Conservation (phyloP, 805 yeast genomes). For the Kregervanrija pseudodelftensis region DNA sequence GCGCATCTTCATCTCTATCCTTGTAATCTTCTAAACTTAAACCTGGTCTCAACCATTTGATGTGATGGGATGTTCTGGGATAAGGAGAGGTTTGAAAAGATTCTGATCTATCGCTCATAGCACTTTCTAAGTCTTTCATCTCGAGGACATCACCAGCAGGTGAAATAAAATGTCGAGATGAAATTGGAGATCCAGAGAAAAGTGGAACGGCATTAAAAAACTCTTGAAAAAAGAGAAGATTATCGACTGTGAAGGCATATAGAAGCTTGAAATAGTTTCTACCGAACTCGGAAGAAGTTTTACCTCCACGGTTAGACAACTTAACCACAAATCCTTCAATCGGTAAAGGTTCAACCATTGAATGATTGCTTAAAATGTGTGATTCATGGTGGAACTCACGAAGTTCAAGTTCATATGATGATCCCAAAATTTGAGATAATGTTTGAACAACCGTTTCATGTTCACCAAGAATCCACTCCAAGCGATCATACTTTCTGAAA, state of each 20-base stretch:
- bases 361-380: constrained; percentile 20
- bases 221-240: constrained; percentile 51
- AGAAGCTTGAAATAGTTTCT: constrained; percentile 42
- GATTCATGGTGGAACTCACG: constrained; percentile 40
- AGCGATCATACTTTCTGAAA: constrained; percentile 63
- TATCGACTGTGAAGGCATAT: constrained; percentile 59
- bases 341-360: constrained; percentile 54
- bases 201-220: constrained; percentile 59
- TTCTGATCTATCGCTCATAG: constrained; percentile 25
- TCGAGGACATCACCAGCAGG: constrained; percentile 32
- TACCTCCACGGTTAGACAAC: constrained; percentile 45
- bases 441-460: constrained; percentile 35
- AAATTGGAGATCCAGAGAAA: constrained; percentile 14
- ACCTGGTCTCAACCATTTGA: constrained; percentile 52
- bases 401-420: constrained; percentile 53
- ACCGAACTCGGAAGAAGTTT: constrained; percentile 17
- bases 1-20: constrained; percentile 47
- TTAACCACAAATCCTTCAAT: constrained; percentile 76
- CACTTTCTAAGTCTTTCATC: constrained; percentile 15
- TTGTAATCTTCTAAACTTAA: constrained; percentile 34
- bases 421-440: constrained; percentile 35
- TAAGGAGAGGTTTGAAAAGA: constrained; percentile 48
- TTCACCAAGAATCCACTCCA: constrained; percentile 60
- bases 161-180: constrained; percentile 9
- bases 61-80: constrained; percentile 43